These are phyloP conservation scores for carrot (Daucus carota) DNA, from an alignment of 129 eudicot genomes.

Conservation along the genomic window DNA sequence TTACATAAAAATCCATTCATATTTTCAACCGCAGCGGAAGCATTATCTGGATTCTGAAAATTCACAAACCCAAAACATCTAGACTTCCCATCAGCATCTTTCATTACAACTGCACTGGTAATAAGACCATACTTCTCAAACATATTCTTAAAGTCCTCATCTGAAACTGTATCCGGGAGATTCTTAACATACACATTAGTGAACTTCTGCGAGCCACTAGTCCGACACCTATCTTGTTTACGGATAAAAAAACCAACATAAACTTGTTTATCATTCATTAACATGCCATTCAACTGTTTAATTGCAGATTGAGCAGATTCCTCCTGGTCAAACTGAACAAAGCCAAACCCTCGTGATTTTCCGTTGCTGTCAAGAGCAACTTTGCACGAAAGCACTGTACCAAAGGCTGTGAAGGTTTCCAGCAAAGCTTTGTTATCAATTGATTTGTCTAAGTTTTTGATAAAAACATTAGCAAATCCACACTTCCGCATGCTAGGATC, in stretches of 20 bases:
- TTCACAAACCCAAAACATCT: constrained; percentile 58
- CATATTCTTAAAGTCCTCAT: constrained; percentile 30
- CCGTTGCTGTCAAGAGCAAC: constrained; percentile 41
- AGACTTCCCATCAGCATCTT: constrained; percentile 47
- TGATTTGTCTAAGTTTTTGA: constrained; percentile 48
- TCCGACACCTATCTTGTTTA: constrained; percentile 35
- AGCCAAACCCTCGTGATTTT: constrained; percentile 48
- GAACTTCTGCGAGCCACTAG: constrained; percentile 21
- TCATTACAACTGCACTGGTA: constrained; percentile 53
- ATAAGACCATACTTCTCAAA: constrained; percentile 45
- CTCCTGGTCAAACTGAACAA: constrained; percentile 52
- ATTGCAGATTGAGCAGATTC: constrained; percentile 58
- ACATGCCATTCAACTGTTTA: constrained; percentile 39
- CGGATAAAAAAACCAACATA: constrained; percentile 44
- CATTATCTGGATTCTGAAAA: constrained; percentile 35
- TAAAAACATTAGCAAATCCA: constrained; percentile 50
- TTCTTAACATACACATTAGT: constrained; percentile 61
- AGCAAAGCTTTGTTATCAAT: constrained; percentile 47
- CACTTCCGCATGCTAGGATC: constrained; percentile 54
- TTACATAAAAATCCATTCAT: constrained; percentile 26
- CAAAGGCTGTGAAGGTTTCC: constrained; percentile 45
- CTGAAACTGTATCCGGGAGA: constrained; percentile 29
- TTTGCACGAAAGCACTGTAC: constrained; percentile 58
- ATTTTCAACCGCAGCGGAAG: constrained; percentile 38
- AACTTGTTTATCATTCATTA: constrained; percentile 52